Evolutionary conservation across 495 filamentous ascomycete genomes (phyloP).

Genomic region (Amniculicola lignicola): DNA sequence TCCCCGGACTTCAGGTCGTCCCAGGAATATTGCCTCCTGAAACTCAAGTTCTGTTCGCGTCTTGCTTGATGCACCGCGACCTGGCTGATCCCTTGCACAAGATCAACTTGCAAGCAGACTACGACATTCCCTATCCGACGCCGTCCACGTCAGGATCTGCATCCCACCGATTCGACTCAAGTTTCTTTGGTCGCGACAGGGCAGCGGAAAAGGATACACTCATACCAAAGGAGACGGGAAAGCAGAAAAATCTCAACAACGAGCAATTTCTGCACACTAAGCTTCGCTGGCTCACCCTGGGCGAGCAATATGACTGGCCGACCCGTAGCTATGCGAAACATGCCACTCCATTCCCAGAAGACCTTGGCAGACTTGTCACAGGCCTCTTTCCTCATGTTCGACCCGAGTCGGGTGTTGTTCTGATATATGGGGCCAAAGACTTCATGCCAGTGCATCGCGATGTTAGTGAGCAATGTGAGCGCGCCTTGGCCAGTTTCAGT

Average conservation of each 20-base stretch:
- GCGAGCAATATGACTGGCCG: conserved; percentile 32
- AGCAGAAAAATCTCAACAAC: conserved; percentile 25
- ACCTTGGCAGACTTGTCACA: conserved; percentile 22
- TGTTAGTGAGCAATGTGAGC: conserved; percentile 30
- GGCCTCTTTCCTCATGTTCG: conserved; percentile 27
- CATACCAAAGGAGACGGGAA: conserved; percentile 14
- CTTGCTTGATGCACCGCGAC: conserved; percentile 29
- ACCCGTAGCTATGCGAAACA: conserved; percentile 28
- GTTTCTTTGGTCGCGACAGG: conserved; percentile 20
- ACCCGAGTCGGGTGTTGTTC: conserved; percentile 30
- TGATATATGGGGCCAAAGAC: conserved; percentile 27
- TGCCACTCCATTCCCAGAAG: conserved; percentile 25
- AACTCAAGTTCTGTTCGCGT: conserved; percentile 26
- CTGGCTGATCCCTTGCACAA: conserved; percentile 22
- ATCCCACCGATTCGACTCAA: conserved; percentile 14
- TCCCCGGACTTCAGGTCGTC: conserved; percentile 26
- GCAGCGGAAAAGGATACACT: conserved; percentile 11
- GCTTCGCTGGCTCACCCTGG: conserved; percentile 33
- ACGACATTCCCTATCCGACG: conserved; percentile 26
- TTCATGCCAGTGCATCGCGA: conserved; percentile 34
- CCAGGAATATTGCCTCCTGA: conserved; percentile 27
- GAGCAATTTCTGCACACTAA: conserved; percentile 31
- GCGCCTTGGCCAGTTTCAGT: conserved; percentile 31
- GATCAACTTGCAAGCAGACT: conserved; percentile 31
- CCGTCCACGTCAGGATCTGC: background rate